A percentile compares a stretch with the other conserved stretches of the same genome.
Evolutionary conservation across 2,329 filamentous ascomycete genomes (phyloP).

Genomic region (Scortechinia acanthostroma): DNA sequence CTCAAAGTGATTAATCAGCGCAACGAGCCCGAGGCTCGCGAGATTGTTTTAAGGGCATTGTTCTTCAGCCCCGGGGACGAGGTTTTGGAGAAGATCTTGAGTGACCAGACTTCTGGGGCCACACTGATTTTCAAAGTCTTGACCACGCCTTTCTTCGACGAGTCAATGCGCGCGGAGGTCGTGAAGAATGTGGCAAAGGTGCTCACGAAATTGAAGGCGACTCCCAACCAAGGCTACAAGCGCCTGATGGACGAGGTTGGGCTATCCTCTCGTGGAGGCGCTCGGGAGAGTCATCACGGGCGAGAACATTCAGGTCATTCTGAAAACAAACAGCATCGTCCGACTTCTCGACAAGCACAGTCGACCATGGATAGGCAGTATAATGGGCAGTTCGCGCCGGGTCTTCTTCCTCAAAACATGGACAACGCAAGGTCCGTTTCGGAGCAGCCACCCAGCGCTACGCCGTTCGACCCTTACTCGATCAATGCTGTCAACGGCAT

Average conservation of each 20-base stretch:
- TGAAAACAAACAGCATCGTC: background rate
- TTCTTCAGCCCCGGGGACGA: constrained; percentile 88
- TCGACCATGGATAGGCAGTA: background rate
- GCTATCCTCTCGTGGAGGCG: constrained; percentile 59
- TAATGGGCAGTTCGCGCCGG: constrained; percentile 1
- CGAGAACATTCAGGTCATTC: constrained; percentile 5
- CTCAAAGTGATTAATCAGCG: constrained; percentile 98
- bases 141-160: constrained; percentile 94
- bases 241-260: constrained; percentile 97
- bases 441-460: background rate
- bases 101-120: constrained; percentile 83
- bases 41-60: constrained; percentile 79
- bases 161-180: constrained; percentile 78
- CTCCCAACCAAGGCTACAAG: constrained; percentile 94
- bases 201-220: constrained; percentile 81
- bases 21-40: constrained; percentile 83
- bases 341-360: background rate
- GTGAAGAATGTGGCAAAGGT: constrained; percentile 88
- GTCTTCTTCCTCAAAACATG: background rate
- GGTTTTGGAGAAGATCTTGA: constrained; percentile 80
- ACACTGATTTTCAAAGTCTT: constrained; percentile 98
- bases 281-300: constrained; percentile 19
- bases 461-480: background rate
- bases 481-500: background rate
- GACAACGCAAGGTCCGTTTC: background rate